A percentile compares a stretch with the other conserved stretches of the same genome.
phyloP scores from a whole-genome alignment of 1,284 basidiomycete genomes.

The Schizophyllum amplum region DNA sequence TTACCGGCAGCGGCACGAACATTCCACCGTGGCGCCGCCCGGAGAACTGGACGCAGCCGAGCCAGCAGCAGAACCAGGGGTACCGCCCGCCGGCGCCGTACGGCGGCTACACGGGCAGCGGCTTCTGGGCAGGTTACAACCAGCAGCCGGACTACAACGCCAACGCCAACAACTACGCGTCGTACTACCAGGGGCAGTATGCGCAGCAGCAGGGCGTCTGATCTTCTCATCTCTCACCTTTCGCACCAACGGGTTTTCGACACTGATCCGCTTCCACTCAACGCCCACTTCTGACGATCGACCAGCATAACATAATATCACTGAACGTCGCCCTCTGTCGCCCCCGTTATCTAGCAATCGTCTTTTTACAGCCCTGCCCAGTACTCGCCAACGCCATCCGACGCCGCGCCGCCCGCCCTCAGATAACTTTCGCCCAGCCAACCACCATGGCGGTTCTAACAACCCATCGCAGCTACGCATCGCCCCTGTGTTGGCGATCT shows the following conservation, averaged over 20 bases:
- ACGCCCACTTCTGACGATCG: background rate
- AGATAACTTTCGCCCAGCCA: no score
- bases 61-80: conserved; percentile 37
- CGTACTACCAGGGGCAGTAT: conserved; percentile 79
- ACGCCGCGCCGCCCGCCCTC: no score
- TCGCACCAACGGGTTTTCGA: background rate
- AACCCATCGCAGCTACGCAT: background rate
- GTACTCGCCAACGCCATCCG: no score
- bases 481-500: background rate
- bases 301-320: background rate
- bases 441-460: no score
- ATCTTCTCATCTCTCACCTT: background rate
- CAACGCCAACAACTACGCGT: conserved; percentile 44
- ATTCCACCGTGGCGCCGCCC: conserved; percentile 83
- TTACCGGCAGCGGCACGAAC: conserved; percentile 71
- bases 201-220: conserved; percentile 46
- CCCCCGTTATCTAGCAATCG: background rate
- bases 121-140: conserved; percentile 34
- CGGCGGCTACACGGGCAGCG: conserved; percentile 33
- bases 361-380: no score
- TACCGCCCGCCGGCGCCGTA: conserved; percentile 48
- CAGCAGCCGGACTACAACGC: conserved; percentile 43
- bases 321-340: background rate
- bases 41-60: conserved; percentile 67
- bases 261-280: background rate